phyloP scores from a whole-genome alignment of 345 rosid species.

The Geranium brycei region DNA sequence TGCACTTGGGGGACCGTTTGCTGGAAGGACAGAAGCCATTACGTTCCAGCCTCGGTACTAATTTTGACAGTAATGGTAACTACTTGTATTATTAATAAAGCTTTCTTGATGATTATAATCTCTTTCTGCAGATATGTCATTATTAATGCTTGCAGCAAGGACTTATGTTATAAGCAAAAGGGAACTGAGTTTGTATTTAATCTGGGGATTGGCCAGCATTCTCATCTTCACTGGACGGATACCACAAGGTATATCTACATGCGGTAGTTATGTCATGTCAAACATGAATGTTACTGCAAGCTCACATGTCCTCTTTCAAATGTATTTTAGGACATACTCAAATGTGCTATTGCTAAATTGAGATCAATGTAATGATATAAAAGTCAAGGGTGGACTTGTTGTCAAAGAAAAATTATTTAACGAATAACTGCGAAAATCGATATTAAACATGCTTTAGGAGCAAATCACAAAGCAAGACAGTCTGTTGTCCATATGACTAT shows the following conservation, averaged over 20 bases:
- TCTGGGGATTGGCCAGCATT: conserved; percentile 61
- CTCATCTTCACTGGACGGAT: conserved; percentile 81
- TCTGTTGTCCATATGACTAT: too few species aligned
- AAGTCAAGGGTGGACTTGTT: too few species aligned
- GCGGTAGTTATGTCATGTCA: neutral
- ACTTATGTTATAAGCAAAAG: conserved; percentile 72
- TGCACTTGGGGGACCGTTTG: conserved; percentile 48
- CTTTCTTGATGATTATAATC: conserved; percentile 1
- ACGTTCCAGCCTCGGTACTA: conserved; percentile 78
- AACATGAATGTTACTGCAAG: neutral
- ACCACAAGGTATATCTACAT: conserved; percentile 40
- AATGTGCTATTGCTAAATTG: neutral
- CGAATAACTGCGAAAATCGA: too few species aligned
- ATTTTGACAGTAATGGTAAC: neutral
- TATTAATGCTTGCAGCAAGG: conserved; percentile 75
- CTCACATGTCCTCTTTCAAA: too few species aligned
- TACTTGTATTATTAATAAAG: neutral
- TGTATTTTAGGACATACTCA: neutral
- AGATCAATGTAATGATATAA: neutral
- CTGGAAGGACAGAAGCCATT: conserved; percentile 69
- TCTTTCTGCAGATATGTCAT: conserved; percentile 55
- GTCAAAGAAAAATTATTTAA: too few species aligned
- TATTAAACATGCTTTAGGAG: too few species aligned
- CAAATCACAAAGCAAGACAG: too few species aligned
- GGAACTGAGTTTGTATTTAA: conserved; percentile 54